Percentiles rank a stretch among this genome's conserved stretches.
Evolutionary conservation across 2,329 filamentous ascomycete genomes (phyloP).

Genomic region (Apiospora kogelbergensis): DNA sequence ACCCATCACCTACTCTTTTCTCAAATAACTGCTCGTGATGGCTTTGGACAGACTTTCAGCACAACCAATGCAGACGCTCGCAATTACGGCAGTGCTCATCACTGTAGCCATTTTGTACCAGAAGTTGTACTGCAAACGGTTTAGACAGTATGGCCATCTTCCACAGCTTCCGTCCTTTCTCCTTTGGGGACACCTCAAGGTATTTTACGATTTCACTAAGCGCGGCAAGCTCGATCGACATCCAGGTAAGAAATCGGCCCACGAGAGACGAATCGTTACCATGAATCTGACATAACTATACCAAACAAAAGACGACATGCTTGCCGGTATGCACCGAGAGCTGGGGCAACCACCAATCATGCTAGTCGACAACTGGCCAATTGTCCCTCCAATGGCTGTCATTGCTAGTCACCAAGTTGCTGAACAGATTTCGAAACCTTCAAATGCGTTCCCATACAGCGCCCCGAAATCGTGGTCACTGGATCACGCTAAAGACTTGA

Average conservation of each 20-base stretch:
- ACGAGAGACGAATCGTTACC: background rate
- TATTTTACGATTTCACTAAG: background rate
- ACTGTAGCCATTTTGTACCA: background rate
- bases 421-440: slow-evolving; percentile 36
- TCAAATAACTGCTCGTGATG: no score
- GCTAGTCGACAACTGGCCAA: slow-evolving; percentile 35
- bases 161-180: background rate
- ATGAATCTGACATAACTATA: background rate
- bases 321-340: slow-evolving; percentile 27
- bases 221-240: background rate
- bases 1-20: no score
- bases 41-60: background rate
- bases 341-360: slow-evolving; percentile 34
- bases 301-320: slow-evolving; percentile 1
- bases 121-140: background rate
- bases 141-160: background rate
- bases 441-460: slow-evolving; percentile 32
- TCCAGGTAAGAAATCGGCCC: background rate
- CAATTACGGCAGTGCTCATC: background rate
- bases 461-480: slow-evolving; percentile 29
- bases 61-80: background rate
- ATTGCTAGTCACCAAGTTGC: slow-evolving; percentile 34
- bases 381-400: slow-evolving; percentile 32
- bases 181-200: background rate
- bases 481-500: slow-evolving; percentile 10